Conservation (phyloP, 768 basidiomycete genomes). For the Filobasidium wieringae region DNA sequence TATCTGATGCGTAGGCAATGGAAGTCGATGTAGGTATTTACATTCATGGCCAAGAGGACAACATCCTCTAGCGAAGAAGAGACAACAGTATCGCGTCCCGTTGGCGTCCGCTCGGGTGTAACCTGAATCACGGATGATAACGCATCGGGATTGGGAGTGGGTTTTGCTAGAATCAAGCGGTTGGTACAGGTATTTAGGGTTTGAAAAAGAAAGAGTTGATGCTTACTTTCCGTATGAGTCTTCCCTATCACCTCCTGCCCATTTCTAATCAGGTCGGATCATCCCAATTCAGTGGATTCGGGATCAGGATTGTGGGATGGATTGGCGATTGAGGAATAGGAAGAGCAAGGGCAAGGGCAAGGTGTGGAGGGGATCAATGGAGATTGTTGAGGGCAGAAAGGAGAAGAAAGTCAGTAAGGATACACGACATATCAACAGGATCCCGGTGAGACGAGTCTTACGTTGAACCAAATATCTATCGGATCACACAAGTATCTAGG, state of each 20-base stretch:
- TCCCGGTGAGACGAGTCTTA: too few relatives aligned
- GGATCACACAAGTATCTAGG: too few relatives aligned
- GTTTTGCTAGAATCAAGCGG: constrained; percentile 54
- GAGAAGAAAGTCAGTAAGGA: too few relatives aligned
- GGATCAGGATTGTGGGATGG: too few relatives aligned
- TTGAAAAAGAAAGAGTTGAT: neutral
- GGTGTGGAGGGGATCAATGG: too few relatives aligned
- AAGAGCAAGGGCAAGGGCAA: too few relatives aligned
- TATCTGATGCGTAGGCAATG: constrained; percentile 52
- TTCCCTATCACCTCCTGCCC: constrained; percentile 98
- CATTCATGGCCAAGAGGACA: constrained; percentile 92
- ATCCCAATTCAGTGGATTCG: too few relatives aligned
- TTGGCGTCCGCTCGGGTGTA: constrained; percentile 91
- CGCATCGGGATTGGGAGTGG: constrained; percentile 85
- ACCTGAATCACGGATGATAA: constrained; percentile 75
- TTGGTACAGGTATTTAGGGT: constrained; percentile 2
- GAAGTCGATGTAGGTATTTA: constrained; percentile 84
- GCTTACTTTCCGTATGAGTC: constrained; percentile 88
- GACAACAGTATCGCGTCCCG: constrained; percentile 80
- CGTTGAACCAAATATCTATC: constrained; percentile 85
- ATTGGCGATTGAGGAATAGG: too few relatives aligned
- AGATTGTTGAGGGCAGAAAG: too few relatives aligned
- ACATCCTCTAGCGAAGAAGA: constrained; percentile 91
- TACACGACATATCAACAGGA: too few relatives aligned
- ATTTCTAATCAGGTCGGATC: too few relatives aligned